Base-by-base conservation (phyloP, 2,329 filamentous ascomycete species). In the Colletotrichum lini region DNA sequence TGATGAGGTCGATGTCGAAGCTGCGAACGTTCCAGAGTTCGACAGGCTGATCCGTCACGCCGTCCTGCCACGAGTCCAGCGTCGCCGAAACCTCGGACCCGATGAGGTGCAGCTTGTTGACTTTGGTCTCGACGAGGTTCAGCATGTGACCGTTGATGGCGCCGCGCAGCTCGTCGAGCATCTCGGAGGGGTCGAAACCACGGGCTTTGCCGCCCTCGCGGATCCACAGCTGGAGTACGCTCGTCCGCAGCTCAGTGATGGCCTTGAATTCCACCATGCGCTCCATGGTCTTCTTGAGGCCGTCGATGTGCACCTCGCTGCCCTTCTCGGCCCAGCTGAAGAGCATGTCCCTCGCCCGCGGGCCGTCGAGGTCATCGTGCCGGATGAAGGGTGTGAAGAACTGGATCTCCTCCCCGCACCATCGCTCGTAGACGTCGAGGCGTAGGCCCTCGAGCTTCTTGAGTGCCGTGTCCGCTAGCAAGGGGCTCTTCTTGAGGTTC, bases 351-450 rank as follows among this genome's bases (percentile, higher is more conserved):
- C 87, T 86, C 0, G 89, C 89, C 72, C 90, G 87, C 30, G 84
- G 81, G 23, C 87, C 89, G 30, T 91, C 88, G 5, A 94, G 80
- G 74, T 96, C 93, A 74, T 95, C 94, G 76, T 97, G 91, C 40
- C 93, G 91, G 45, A 97, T 93, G 83, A 94, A 98, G 0, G 95
- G 95, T 0, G 91, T 96, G 78, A 97, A 98, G 74, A 92, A 93
- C 57, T 89, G 90, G 52, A 98, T 93, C 72, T 97, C 94, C 9
- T 95, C 91, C 21, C 93, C 88, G 73, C 96, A 93, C 93, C 95
- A 97, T 23, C 88, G 87, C 73, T 92, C 90, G 76, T 94, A 91
- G 12, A 96, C 83, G 77, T 98, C 94, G 35, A 98, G 83, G 45
- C 93, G 89, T 15, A 98, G 83, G 18, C 92, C 92, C 74, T 93